phyloP scores from a whole-genome alignment of 441 rosid genomes.

The Pelargonium fulgidum region DNA sequence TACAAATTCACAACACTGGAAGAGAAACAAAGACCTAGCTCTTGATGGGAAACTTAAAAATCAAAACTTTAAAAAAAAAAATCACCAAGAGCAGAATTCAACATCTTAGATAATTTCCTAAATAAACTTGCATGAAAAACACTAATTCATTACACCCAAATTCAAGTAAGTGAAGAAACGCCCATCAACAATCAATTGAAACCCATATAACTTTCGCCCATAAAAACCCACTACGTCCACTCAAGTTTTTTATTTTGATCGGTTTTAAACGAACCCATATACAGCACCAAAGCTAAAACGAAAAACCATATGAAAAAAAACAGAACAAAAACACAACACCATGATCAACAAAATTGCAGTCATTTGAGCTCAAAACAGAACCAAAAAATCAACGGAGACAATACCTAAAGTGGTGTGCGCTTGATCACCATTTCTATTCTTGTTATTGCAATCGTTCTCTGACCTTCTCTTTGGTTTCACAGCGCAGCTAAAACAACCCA shows the following conservation, averaged over 20 bases:
- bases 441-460: slow-evolving; percentile 9
- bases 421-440: slow-evolving; percentile 27
- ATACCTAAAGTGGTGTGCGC: slow-evolving; percentile 41
- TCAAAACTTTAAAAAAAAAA: background rate
- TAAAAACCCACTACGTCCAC: background rate
- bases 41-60: background rate
- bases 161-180: no score
- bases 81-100: background rate
- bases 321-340: background rate
- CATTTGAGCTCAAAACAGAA: no score
- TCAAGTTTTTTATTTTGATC: background rate
- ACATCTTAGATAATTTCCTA: no score
- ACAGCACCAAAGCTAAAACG: background rate
- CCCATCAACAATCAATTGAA: slow-evolving; percentile 1
- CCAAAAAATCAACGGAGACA: background rate
- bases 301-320: no score
- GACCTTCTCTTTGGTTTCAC: slow-evolving; percentile 37
- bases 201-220: background rate
- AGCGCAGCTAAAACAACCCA: slow-evolving; percentile 59
- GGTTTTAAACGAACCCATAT: background rate
- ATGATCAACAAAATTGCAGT: slow-evolving; percentile 4
- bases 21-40: background rate
- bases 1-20: slow-evolving; percentile 4
- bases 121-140: no score
- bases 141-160: background rate